Evolutionary conservation across 139 green algal genomes (phyloP).

Genomic region (Chlorella sorokiniana): DNA sequence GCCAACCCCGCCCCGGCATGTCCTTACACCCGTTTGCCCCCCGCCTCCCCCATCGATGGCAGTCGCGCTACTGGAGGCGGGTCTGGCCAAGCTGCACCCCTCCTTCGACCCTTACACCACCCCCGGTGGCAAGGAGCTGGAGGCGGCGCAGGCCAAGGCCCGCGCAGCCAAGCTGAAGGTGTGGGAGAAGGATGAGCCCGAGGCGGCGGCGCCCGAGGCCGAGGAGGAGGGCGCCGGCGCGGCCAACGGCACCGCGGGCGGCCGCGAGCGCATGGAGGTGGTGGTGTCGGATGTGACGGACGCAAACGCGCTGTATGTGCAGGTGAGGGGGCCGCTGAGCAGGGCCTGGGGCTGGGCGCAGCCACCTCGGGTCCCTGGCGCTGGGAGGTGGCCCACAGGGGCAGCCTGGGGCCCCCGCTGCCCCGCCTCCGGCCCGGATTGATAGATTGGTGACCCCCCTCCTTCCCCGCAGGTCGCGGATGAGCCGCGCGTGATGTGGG

Average conservation of each 20-base stretch:
- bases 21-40: not conserved
- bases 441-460: not conserved
- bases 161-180: constrained; percentile 70
- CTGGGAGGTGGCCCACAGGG: too few species aligned
- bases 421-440: not conserved
- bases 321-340: constrained; percentile 44
- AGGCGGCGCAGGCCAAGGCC: constrained; percentile 72
- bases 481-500: constrained; percentile 70
- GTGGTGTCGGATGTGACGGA: constrained; percentile 85
- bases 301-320: constrained; percentile 79
- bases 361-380: too few species aligned
- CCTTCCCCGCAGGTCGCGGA: constrained; percentile 22
- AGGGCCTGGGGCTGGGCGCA: not conserved
- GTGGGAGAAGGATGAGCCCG: constrained; percentile 34
- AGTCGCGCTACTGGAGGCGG: constrained; percentile 73
- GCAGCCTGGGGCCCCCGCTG: too few species aligned
- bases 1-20: not conserved
- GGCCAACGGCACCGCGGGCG: constrained; percentile 24
- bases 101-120: constrained; percentile 57
- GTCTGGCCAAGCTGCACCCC: constrained; percentile 83
- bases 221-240: constrained; percentile 33
- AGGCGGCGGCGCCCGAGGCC: constrained; percentile 16
- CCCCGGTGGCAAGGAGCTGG: constrained; percentile 57
- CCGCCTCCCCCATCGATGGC: constrained; percentile 60
- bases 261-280: constrained; percentile 52